phyloP scores from a whole-genome alignment of 2,329 filamentous ascomycete genomes.

The Capronia coronata region DNA sequence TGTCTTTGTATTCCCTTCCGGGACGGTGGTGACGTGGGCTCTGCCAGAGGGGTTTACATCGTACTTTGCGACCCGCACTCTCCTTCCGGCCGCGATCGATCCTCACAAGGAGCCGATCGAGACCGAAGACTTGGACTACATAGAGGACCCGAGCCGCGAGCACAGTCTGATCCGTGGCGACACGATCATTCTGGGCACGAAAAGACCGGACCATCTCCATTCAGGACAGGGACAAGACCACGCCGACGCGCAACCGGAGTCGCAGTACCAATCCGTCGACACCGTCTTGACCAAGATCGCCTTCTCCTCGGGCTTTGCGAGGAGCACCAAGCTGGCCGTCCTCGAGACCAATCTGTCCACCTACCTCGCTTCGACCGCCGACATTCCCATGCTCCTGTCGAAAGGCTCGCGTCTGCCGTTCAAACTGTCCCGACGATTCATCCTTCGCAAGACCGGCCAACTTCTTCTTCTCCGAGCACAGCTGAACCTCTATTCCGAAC shows the following conservation, averaged over 20 bases:
- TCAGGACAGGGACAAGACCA: constrained; percentile 3
- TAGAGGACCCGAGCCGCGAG: constrained; percentile 66
- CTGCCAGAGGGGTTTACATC: constrained; percentile 68
- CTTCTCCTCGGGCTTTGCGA: constrained; percentile 87
- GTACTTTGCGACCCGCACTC: constrained; percentile 61
- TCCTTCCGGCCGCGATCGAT: constrained; percentile 69
- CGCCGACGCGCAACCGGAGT: constrained; percentile 22
- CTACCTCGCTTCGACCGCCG: constrained; percentile 80
- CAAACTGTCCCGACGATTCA: constrained; percentile 58
- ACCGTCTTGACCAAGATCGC: constrained; percentile 85
- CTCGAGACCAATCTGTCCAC: constrained; percentile 73
- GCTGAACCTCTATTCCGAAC: constrained; percentile 91
- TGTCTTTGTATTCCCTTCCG: constrained; percentile 92
- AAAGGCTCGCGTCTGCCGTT: constrained; percentile 58
- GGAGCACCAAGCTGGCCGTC: constrained; percentile 88
- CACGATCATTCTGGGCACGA: constrained; percentile 80
- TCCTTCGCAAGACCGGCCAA: constrained; percentile 89
- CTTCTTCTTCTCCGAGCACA: constrained; percentile 82
- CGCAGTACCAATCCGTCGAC: constrained; percentile 40
- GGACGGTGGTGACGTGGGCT: constrained; percentile 88
- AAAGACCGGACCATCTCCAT: constrained; percentile 35
- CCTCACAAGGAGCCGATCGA: constrained; percentile 68
- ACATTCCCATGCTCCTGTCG: constrained; percentile 72
- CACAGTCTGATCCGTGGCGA: constrained; percentile 76
- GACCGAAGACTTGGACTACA: constrained; percentile 82